These are phyloP conservation scores for Tricholoma hemisulphureum DNA, from an alignment of 768 basidiomycete species.

Conservation along the genomic window DNA sequence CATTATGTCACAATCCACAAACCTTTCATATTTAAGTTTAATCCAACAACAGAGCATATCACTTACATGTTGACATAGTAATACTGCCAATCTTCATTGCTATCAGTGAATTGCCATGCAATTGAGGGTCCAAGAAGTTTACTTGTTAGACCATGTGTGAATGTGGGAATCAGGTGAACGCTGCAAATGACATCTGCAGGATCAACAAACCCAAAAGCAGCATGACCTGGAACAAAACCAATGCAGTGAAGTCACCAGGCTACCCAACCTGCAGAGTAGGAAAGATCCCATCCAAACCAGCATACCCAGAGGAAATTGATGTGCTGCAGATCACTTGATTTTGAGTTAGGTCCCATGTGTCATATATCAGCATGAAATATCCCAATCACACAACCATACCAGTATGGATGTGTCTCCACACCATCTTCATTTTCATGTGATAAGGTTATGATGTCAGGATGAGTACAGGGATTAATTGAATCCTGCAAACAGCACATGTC, in stretches of 20 bases:
- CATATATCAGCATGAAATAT: conserved; percentile 14
- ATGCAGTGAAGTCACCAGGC: background rate
- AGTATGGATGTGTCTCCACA: conserved; percentile 23
- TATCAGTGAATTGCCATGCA: background rate
- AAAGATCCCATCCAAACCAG: background rate
- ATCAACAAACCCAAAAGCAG: background rate
- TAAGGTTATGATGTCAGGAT: too few relatives aligned
- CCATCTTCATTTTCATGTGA: background rate
- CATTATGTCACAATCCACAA: background rate
- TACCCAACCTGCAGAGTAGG: background rate
- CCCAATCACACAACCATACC: conserved; percentile 34
- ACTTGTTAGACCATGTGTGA: background rate
- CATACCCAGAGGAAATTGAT: background rate
- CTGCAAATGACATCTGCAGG: background rate
- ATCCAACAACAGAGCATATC: too few relatives aligned
- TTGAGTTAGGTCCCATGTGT: too few relatives aligned
- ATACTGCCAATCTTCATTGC: background rate
- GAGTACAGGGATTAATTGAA: conserved; percentile 33
- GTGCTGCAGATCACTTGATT: background rate
- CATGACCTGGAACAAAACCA: background rate
- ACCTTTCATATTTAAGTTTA: too few relatives aligned
- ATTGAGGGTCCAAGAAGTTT: background rate
- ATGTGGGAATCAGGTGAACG: background rate
- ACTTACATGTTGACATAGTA: background rate
- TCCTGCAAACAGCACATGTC: conserved; percentile 42